Evolutionary conservation across 2,329 filamentous ascomycete genomes (phyloP).

Genomic region (Dryadomyces quercivorus): DNA sequence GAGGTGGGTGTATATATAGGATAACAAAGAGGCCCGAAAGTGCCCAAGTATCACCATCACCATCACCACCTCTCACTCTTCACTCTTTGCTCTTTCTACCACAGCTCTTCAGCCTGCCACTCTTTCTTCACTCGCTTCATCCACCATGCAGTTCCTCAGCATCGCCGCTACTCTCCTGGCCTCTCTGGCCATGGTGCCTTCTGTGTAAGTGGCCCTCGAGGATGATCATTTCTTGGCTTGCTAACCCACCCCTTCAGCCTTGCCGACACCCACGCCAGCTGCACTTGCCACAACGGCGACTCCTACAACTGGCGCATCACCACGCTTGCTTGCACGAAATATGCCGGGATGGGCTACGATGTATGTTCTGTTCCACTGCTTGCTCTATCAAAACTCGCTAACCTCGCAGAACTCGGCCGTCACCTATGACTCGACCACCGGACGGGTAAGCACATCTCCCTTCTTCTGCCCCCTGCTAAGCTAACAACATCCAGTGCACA

Average conservation of each 20-base stretch:
- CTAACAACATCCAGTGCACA: neutral
- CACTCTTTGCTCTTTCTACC: neutral
- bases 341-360: neutral
- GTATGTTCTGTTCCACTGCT: neutral
- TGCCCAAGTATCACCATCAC: neutral
- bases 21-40: too few relatives aligned
- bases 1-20: too few relatives aligned
- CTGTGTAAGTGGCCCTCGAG: neutral
- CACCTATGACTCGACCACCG: neutral
- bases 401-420: neutral
- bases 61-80: neutral
- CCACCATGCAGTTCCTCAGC: neutral
- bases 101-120: neutral
- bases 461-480: neutral
- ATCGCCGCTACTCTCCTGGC: neutral
- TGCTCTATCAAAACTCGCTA: neutral
- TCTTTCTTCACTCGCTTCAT: neutral
- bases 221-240: neutral
- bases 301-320: constrained; percentile 1
- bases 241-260: neutral
- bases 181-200: neutral
- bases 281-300: constrained; percentile 1
- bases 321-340: neutral
- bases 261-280: neutral
- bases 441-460: neutral